A percentile compares a stretch with the other conserved stretches of the same genome.
Evolutionary conservation across 2,329 filamentous ascomycete species (phyloP).

Genomic region (Sporothrix schenckii): DNA sequence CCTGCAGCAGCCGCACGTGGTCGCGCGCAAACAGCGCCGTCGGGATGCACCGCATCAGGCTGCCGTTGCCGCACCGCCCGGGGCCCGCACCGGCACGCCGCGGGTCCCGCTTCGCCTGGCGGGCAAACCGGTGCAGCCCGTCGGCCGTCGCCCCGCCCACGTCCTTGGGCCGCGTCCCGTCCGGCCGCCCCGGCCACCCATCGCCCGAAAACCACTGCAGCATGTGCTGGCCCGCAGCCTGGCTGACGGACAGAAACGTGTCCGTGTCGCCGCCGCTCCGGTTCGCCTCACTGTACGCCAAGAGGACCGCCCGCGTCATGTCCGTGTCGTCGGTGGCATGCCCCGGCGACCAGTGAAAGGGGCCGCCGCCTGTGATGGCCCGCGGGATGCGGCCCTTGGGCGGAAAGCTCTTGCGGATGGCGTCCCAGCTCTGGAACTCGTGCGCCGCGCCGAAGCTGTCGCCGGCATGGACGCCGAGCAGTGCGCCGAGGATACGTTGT

Average conservation of each 20-base stretch:
- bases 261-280: not conserved
- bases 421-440: conserved; percentile 47
- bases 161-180: conserved; percentile 44
- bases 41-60: conserved; percentile 53
- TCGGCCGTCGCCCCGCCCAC: conserved; percentile 47
- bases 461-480: conserved; percentile 52
- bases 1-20: conserved; percentile 39
- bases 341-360: conserved; percentile 49
- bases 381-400: conserved; percentile 44
- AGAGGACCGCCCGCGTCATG: conserved; percentile 50
- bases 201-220: conserved; percentile 48
- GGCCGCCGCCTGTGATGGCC: conserved; percentile 51
- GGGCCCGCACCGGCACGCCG: conserved; percentile 45
- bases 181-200: conserved; percentile 48
- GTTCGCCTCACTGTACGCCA: conserved; percentile 46
- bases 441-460: conserved; percentile 53
- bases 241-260: conserved; percentile 40
- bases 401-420: conserved; percentile 45
- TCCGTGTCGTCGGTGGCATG: conserved; percentile 55
- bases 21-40: conserved; percentile 47
- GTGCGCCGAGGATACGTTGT: conserved; percentile 47
- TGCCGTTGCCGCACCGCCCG: conserved; percentile 50
- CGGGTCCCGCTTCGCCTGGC: conserved; percentile 39
- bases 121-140: conserved; percentile 43
- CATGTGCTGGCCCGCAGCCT: conserved; percentile 46